Base-by-base conservation (phyloP, 768 basidiomycete genomes). In the Leccinum rimulosum region DNA sequence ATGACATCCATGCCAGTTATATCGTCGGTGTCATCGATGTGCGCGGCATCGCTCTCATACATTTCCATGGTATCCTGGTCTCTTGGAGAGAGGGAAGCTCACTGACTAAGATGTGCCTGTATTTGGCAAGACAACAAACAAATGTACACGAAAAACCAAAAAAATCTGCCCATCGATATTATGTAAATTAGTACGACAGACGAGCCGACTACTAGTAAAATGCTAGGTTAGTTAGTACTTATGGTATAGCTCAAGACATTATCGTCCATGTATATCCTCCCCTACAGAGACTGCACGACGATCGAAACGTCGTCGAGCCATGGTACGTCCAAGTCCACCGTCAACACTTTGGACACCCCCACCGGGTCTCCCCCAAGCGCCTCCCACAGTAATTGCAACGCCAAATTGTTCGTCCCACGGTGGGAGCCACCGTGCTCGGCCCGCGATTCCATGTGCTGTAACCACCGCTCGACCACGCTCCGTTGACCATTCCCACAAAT, bases 231-330 rank as follows among this genome's bases (percentile, higher is more conserved):
- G 40, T 56, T 12, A 48, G n/a, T 27, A 35, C 33, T 35, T 35
- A 35, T 36, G 38, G 19, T 53, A 54, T 40, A 49, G 25, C 15
- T 27, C 25, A 49, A 0, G 27, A 22, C 3, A 49, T 25, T 43
- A 22, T 19, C 43, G 19, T 19, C 43, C 43, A 45, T 45, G 43
- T 45, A 45, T 45, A 45, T 45, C 43, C n/a, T 48, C 25, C 31
- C 31, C 49, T 65, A 86, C 36, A 86, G 70, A 45, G 79, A 81
- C 60, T 85, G 84, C 56, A 88, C 86, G 57, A 88, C 77, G 58
- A 88, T 81, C 9, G 85, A 77, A 9, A 86, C 83, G 69, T 88
- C 87, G 61, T 88, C 87, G 60, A 88, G 77, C 86, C 87, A 88
- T 17, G 83, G 79, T 45, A 74, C 74, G 57, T 85, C 83, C 81